A percentile compares a stretch with the other conserved stretches of the same genome.
phyloP scores from a whole-genome alignment of 164 flowering plant species.

The Liriodendron chinense region DNA sequence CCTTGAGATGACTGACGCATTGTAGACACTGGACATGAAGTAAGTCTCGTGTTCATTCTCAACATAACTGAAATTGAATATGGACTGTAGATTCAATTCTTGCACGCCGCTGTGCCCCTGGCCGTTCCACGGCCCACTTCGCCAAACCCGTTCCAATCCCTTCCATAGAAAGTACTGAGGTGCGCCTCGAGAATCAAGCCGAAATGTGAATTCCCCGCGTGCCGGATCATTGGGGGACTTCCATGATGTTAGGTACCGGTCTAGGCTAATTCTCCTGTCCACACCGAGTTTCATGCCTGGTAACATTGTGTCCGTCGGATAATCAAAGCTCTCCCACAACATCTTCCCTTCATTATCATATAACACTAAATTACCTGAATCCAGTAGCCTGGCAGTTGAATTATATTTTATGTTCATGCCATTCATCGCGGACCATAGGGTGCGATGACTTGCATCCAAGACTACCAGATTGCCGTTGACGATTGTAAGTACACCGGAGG shows the following conservation, averaged over 20 bases:
- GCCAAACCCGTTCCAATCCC: not conserved
- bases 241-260: slow-evolving; percentile 28
- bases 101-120: slow-evolving; percentile 51
- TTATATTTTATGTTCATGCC: not conserved
- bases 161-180: slow-evolving; percentile 29
- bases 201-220: slow-evolving; percentile 32
- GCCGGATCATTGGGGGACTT: slow-evolving; percentile 33
- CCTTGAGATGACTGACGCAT: slow-evolving; percentile 27
- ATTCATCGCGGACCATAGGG: not conserved
- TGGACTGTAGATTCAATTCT: slow-evolving; percentile 27
- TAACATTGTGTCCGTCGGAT: slow-evolving; percentile 23
- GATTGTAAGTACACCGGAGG: slow-evolving; percentile 30
- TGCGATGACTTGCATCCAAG: not conserved
- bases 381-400: slow-evolving; percentile 31
- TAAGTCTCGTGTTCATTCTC: slow-evolving; percentile 22
- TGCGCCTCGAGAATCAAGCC: slow-evolving; percentile 27
- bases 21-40: slow-evolving; percentile 25
- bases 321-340: slow-evolving; percentile 13
- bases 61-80: slow-evolving; percentile 15
- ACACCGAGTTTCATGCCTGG: slow-evolving; percentile 31
- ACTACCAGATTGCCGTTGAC: slow-evolving; percentile 27
- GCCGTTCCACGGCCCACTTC: slow-evolving; percentile 70
- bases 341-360: slow-evolving; percentile 8
- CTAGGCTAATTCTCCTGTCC: slow-evolving; percentile 13
- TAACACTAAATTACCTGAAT: slow-evolving; percentile 44